Percentiles rank a stretch among this genome's conserved stretches.
These are phyloP conservation scores for Pseudogymnoascus sp. DNA, from an alignment of 2,329 filamentous ascomycete species.

Conservation along the genomic window DNA sequence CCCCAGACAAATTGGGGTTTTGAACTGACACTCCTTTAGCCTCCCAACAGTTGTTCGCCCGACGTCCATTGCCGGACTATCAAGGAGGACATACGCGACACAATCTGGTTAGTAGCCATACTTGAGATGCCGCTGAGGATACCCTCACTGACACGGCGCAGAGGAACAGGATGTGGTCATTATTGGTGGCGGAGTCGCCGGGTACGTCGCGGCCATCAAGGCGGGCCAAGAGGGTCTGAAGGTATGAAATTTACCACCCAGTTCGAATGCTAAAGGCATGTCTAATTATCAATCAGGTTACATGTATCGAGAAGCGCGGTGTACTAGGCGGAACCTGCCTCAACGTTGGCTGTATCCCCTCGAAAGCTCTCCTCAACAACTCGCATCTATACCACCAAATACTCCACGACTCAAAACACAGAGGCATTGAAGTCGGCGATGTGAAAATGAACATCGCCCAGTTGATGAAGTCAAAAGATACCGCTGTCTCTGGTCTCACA, in stretches of 20 bases:
- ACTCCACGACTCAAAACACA: constrained; percentile 91
- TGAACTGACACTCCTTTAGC: constrained; percentile 30
- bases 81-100: constrained; percentile 51
- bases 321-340: constrained; percentile 91
- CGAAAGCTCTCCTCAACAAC: constrained; percentile 99
- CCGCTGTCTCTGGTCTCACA: constrained; percentile 77
- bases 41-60: constrained; percentile 41
- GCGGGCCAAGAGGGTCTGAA: constrained; percentile 95
- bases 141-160: constrained; percentile 49
- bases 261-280: not conserved
- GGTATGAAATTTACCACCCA: constrained; percentile 40
- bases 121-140: constrained; percentile 38
- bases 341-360: constrained; percentile 98
- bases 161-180: constrained; percentile 96
- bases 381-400: constrained; percentile 97
- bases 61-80: constrained; percentile 42
- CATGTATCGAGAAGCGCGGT: constrained; percentile 98
- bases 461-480: constrained; percentile 99
- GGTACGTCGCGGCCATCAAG: constrained; percentile 98
- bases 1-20: not conserved
- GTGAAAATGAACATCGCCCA: constrained; percentile 90
- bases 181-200: constrained; percentile 95
- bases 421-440: constrained; percentile 94
- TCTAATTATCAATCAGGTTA: constrained; percentile 50
- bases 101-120: constrained; percentile 27